Conservation (phyloP, 1,284 basidiomycete genomes). For the Sphagnurus paluster region DNA sequence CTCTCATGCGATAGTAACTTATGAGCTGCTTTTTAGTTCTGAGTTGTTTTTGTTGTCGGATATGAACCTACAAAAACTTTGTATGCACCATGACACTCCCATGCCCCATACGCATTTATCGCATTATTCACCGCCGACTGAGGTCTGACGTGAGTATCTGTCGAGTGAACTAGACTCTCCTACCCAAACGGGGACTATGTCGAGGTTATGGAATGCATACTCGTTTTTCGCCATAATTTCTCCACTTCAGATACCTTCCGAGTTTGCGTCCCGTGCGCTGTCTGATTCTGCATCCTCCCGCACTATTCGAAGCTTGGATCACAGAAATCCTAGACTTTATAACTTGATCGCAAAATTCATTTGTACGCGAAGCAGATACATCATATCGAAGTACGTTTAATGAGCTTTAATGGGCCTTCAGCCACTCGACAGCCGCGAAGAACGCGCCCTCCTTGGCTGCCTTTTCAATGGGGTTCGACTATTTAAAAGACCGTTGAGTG, state of each 20-base stretch:
- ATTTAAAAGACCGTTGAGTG: not conserved
- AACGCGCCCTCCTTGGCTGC: constrained; percentile 19
- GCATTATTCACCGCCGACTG: not conserved
- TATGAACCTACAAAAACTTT: constrained; percentile 31
- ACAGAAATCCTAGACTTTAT: too few species aligned
- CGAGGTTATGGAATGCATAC: not conserved
- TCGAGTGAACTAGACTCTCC: not conserved
- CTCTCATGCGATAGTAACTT: not conserved
- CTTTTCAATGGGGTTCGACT: constrained; percentile 18
- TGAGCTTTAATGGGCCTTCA: constrained; percentile 14
- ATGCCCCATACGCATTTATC: constrained; percentile 20
- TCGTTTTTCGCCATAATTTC: not conserved
- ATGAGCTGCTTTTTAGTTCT: constrained; percentile 30
- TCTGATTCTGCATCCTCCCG: too few species aligned
- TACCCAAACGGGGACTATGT: not conserved
- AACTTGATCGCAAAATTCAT: too few species aligned
- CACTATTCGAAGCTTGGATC: too few species aligned
- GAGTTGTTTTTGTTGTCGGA: constrained; percentile 28
- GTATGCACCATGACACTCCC: constrained; percentile 34
- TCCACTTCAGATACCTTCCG: too few species aligned
- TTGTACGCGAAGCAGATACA: too few species aligned
- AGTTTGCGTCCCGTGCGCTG: too few species aligned
- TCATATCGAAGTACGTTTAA: too few species aligned
- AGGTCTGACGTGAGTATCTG: not conserved
- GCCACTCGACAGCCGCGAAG: constrained; percentile 18